phyloP scores from a whole-genome alignment of 148 eudicot species.

The Talinum fruticosum region DNA sequence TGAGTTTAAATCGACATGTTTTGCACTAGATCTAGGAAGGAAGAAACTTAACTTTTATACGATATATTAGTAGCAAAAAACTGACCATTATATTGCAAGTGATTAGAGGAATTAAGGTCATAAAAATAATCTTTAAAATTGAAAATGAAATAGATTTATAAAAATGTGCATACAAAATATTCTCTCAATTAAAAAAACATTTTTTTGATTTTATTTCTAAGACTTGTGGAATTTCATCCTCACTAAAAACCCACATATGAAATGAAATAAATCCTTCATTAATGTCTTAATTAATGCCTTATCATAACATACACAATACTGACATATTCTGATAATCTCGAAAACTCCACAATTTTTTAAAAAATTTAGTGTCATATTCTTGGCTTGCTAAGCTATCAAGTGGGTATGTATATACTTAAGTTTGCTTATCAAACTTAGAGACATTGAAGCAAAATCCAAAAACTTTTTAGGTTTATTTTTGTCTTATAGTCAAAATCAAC shows the following conservation, averaged over 20 bases:
- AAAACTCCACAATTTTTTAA: background rate
- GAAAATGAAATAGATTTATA: too few relatives aligned
- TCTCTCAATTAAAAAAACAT: too few relatives aligned
- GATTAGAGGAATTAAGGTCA: too few relatives aligned
- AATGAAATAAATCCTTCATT: background rate
- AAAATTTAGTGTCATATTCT: background rate
- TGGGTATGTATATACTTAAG: background rate
- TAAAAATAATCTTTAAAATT: too few relatives aligned
- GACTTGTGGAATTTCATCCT: background rate
- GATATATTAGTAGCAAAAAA: too few relatives aligned
- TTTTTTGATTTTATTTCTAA: too few relatives aligned
- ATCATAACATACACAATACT: background rate
- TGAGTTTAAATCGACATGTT: too few relatives aligned
- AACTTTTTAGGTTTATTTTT: background rate
- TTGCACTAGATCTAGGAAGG: too few relatives aligned
- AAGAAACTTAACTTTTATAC: too few relatives aligned
- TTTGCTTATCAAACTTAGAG: background rate
- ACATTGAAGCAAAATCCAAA: background rate
- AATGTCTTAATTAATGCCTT: background rate
- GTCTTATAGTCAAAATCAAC: background rate
- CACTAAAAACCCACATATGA: background rate
- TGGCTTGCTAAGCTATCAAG: background rate
- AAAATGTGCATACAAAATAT: too few relatives aligned
- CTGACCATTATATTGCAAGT: too few relatives aligned
- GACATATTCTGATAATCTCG: background rate